These are phyloP conservation scores for Aspergillus flavus DNA, from an alignment of 2,329 filamentous ascomycete species.

Conservation along the genomic window DNA sequence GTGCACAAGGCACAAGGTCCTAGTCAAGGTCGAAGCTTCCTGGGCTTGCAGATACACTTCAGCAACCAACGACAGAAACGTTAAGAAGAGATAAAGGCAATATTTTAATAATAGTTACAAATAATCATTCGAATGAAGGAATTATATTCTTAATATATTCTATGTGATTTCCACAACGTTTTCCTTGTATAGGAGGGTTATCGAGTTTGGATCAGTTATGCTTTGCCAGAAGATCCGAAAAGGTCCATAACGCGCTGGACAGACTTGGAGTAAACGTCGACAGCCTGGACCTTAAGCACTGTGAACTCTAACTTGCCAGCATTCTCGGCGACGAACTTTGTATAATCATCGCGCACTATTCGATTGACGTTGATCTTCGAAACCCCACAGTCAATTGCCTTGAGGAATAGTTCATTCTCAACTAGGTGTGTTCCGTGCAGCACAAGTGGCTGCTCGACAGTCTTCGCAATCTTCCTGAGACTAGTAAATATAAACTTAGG, in stretches of 20 bases:
- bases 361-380: slow-evolving; percentile 29
- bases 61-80: too few relatives aligned
- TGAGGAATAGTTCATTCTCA: slow-evolving; percentile 21
- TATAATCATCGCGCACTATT: slow-evolving; percentile 29
- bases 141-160: too few relatives aligned
- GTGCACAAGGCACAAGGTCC: too few relatives aligned
- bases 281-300: slow-evolving; percentile 11
- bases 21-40: too few relatives aligned
- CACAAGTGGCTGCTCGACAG: slow-evolving; percentile 10
- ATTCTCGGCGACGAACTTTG: slow-evolving; percentile 20
- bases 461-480: not conserved
- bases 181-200: too few relatives aligned
- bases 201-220: too few relatives aligned
- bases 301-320: slow-evolving; percentile 18
- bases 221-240: slow-evolving; percentile 10
- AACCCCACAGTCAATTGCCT: slow-evolving; percentile 20
- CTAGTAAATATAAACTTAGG: slow-evolving; percentile 4
- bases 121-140: too few relatives aligned
- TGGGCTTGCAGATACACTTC: too few relatives aligned
- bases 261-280: slow-evolving; percentile 16
- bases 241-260: slow-evolving; percentile 20
- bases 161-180: too few relatives aligned
- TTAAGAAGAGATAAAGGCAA: rapidly evolving
- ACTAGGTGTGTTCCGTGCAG: slow-evolving; percentile 28
- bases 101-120: too few relatives aligned